Evolutionary conservation across 345 rosid species (phyloP).

Genomic region (Bruguiera parviflora): DNA sequence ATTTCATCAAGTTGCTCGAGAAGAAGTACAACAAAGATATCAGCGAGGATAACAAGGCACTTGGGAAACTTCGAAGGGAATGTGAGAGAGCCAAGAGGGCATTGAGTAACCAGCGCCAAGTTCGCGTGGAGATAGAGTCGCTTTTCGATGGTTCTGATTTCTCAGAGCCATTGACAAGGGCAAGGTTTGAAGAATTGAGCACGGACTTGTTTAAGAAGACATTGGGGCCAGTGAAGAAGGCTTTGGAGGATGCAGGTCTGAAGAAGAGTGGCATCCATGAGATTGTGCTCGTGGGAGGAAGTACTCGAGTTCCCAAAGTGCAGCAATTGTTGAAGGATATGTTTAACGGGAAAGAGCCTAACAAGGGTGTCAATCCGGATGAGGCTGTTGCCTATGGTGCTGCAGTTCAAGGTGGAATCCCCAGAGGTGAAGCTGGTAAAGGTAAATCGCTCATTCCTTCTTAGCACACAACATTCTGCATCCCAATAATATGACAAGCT

Average conservation of each 20-base stretch:
- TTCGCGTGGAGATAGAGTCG: conserved; percentile 48
- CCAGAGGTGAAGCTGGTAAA: neutral
- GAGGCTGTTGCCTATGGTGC: conserved; percentile 67
- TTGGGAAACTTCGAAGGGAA: conserved; percentile 50
- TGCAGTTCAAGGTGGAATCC: conserved; percentile 51
- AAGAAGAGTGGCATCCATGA: conserved; percentile 42
- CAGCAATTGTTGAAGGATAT: conserved; percentile 48
- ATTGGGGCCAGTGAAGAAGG: conserved; percentile 46
- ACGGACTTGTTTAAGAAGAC: conserved; percentile 54
- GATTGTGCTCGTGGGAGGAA: conserved; percentile 65
- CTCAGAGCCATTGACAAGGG: conserved; percentile 53
- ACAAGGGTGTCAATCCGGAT: conserved; percentile 54
- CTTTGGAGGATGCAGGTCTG: conserved; percentile 44
- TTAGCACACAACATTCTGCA: no score
- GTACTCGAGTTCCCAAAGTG: conserved; percentile 52
- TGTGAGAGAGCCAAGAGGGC: conserved; percentile 56
- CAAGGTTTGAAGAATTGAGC: conserved; percentile 53
- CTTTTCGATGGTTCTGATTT: conserved; percentile 50
- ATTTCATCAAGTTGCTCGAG: conserved; percentile 47
- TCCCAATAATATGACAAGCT: no score
- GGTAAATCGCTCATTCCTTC: no score
- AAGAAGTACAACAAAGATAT: conserved; percentile 46
- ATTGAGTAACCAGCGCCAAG: conserved; percentile 48
- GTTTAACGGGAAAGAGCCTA: conserved; percentile 53
- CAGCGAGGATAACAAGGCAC: conserved; percentile 41